Evolutionary conservation across 257 asterid species (phyloP).

Genomic region (Nicotiana obtusifolia): DNA sequence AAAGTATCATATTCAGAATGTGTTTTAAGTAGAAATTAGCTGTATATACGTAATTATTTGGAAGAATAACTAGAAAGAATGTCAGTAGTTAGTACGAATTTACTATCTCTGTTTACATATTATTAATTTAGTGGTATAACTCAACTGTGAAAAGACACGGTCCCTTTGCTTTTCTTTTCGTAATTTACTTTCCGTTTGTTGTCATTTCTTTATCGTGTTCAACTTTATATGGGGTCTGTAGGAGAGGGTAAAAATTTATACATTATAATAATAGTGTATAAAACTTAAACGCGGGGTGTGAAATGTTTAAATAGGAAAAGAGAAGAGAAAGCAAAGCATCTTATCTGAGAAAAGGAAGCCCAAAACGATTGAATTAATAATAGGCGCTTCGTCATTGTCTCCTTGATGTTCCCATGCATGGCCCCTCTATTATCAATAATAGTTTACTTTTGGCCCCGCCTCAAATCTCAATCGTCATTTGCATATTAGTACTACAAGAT

Average conservation of each 20-base stretch:
- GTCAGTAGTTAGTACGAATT: neutral
- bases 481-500: neutral
- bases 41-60: neutral
- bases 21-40: neutral
- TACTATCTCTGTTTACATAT: neutral
- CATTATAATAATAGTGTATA: neutral
- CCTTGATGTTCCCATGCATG: constrained; percentile 14
- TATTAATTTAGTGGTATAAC: neutral
- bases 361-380: neutral
- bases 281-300: neutral
- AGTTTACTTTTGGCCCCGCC: neutral
- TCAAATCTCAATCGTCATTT: neutral
- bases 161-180: neutral
- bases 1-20: neutral
- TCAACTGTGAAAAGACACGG: neutral
- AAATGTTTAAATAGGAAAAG: neutral
- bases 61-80: neutral
- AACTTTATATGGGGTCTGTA: neutral
- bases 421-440: neutral
- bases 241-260: neutral
- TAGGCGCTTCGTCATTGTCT: constrained; percentile 25
- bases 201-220: neutral
- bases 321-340: constrained; percentile 21
- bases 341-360: neutral
- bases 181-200: neutral